Conservation (phyloP, 805 yeast genomes). For the Kodamaea kaohsiungensis region DNA sequence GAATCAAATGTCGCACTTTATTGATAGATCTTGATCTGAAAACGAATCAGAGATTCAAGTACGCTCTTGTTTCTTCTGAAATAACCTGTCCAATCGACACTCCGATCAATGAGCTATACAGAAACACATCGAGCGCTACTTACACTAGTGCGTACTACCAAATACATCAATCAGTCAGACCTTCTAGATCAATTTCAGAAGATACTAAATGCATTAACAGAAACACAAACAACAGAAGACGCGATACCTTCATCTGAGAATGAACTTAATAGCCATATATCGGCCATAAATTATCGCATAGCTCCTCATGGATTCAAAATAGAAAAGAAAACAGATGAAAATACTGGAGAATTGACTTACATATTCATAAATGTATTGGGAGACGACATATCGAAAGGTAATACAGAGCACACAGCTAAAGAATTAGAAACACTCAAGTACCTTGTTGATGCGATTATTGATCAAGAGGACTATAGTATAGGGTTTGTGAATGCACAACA, state of each 20-base stretch:
- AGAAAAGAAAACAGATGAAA: conserved; percentile 40
- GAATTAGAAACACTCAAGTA: conserved; percentile 47
- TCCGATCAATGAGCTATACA: conserved; percentile 7
- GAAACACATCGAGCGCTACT: conserved; percentile 24
- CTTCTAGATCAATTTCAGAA: conserved; percentile 23
- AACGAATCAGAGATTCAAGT: too few species aligned
- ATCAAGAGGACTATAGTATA: conserved; percentile 38
- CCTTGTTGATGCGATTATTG: conserved; percentile 48
- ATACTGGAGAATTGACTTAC: conserved; percentile 31
- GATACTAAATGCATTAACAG: conserved; percentile 15
- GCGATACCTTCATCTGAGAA: conserved; percentile 3
- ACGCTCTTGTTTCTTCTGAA: too few species aligned
- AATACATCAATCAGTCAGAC: conserved; percentile 21
- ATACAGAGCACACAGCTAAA: conserved; percentile 34
- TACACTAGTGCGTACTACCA: conserved; percentile 31
- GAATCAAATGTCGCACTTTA: background rate
- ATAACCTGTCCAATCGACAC: too few species aligned
- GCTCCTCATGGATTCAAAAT: conserved; percentile 44
- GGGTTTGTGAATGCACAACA: conserved; percentile 38
- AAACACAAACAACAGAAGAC: conserved; percentile 7
- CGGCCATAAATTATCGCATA: conserved; percentile 33
- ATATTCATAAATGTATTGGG: conserved; percentile 42
- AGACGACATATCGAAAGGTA: conserved; percentile 42
- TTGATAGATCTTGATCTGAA: too few species aligned
- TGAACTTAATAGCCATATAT: conserved; percentile 20